phyloP scores from a whole-genome alignment of 352 stramenopile species.

The Peronosclerospora sorghi region DNA sequence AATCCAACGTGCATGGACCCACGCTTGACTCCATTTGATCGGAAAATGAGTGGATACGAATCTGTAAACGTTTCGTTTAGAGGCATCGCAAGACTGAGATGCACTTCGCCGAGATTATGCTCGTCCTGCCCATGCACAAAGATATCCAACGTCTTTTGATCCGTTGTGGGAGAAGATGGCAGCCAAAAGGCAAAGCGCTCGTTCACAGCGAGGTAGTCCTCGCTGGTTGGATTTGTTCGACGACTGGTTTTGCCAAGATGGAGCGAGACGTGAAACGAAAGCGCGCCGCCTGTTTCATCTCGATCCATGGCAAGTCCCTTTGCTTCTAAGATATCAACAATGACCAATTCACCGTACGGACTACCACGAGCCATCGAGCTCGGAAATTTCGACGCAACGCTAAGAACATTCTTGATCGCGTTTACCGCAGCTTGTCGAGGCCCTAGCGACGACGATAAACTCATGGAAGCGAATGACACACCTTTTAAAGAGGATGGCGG shows the following conservation, averaged over 20 bases:
- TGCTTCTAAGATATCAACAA: conserved; percentile 52
- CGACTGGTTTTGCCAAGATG: conserved; percentile 26
- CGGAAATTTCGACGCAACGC: conserved; percentile 17
- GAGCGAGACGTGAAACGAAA: conserved; percentile 37
- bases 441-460: conserved; percentile 4
- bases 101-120: conserved; percentile 54
- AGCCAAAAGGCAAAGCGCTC: conserved; percentile 70
- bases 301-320: conserved; percentile 37
- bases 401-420: conserved; percentile 46
- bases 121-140: conserved; percentile 37
- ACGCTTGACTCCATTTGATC: conserved; percentile 43
- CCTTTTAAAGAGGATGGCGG: conserved; percentile 8
- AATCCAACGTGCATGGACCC: conserved; percentile 36
- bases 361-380: conserved; percentile 26
- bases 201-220: conserved; percentile 25
- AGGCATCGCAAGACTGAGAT: conserved; percentile 51
- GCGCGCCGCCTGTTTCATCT: conserved; percentile 29
- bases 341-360: conserved; percentile 54
- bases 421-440: conserved; percentile 22
- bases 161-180: conserved; percentile 31
- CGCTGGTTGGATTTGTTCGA: conserved; percentile 19
- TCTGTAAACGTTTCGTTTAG: conserved; percentile 56
- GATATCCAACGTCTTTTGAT: conserved; percentile 33
- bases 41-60: conserved; percentile 53
- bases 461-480: conserved; percentile 14